Conservation (phyloP, 768 basidiomycete species). For the Kwoniella pini region DNA sequence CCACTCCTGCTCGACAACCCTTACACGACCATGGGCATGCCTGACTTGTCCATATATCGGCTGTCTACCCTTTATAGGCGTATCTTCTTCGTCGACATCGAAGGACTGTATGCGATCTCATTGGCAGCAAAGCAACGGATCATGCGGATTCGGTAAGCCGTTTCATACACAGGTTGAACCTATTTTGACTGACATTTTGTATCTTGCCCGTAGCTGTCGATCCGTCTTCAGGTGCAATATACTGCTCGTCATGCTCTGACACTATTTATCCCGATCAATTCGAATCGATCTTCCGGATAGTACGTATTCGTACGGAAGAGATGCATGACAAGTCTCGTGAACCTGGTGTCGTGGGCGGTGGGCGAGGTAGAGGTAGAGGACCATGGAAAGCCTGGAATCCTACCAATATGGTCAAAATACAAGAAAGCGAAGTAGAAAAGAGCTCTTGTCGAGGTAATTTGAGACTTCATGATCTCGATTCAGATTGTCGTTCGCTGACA, state of each 20-base stretch:
- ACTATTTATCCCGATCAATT: constrained; percentile 67
- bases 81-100: constrained; percentile 20
- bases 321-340: constrained; percentile 32
- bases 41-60: constrained; percentile 43
- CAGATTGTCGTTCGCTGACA: not conserved
- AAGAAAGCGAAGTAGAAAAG: constrained; percentile 58
- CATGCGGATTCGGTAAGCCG: constrained; percentile 41
- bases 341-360: constrained; percentile 40
- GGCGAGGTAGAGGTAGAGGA: constrained; percentile 58
- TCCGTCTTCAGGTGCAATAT: constrained; percentile 70
- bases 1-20: constrained; percentile 24
- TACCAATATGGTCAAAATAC: constrained; percentile 32
- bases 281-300: constrained; percentile 54
- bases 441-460: constrained; percentile 73
- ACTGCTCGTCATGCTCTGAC: constrained; percentile 72
- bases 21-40: constrained; percentile 41
- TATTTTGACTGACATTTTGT: too few relatives aligned
- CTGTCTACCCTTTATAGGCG: constrained; percentile 28
- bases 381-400: constrained; percentile 62
- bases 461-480: not conserved
- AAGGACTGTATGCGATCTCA: constrained; percentile 37
- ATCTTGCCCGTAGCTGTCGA: constrained; percentile 80
- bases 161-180: too few relatives aligned
- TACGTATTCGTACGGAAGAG: constrained; percentile 30
- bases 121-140: constrained; percentile 16